Percentiles rank a stretch among this genome's conserved stretches.
phyloP scores from a whole-genome alignment of 2,329 filamentous ascomycete species.

The Aureobasidium sp. region DNA sequence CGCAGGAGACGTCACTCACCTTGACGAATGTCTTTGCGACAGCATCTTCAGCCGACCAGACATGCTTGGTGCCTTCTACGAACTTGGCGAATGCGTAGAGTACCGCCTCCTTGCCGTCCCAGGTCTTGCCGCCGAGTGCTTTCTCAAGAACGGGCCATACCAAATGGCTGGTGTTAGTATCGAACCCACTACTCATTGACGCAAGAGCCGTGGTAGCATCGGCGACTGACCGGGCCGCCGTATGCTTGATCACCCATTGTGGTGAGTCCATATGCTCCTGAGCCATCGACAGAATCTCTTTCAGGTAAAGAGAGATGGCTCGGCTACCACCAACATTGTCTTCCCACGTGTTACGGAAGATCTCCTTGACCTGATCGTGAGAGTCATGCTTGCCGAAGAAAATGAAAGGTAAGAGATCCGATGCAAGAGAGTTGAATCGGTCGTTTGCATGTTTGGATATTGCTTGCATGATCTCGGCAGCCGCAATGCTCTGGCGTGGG shows the following conservation, averaged over 20 bases:
- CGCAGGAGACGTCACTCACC: constrained; percentile 37
- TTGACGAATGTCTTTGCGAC: constrained; percentile 59
- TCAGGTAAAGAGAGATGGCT: constrained; percentile 74
- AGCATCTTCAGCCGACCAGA: constrained; percentile 53
- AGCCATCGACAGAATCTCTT: constrained; percentile 69
- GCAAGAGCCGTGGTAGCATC: constrained; percentile 61
- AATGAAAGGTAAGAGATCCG: constrained; percentile 72
- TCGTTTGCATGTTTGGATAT: constrained; percentile 84
- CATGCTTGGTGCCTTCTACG: constrained; percentile 54
- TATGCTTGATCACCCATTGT: constrained; percentile 87
- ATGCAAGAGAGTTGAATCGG: constrained; percentile 71
- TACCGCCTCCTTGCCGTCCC: constrained; percentile 82
- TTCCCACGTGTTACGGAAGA: constrained; percentile 80
- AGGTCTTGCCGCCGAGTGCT: constrained; percentile 80
- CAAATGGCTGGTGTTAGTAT: constrained; percentile 49
- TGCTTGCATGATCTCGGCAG: constrained; percentile 75
- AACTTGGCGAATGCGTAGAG: constrained; percentile 74
- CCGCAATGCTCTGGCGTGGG: constrained; percentile 54
- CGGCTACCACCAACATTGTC: constrained; percentile 83
- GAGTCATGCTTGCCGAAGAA: constrained; percentile 84
- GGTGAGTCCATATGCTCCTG: constrained; percentile 65
- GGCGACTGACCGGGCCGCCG: constrained; percentile 72
- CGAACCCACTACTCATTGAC: constrained; percentile 47
- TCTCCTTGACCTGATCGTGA: constrained; percentile 68
- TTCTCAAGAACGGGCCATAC: constrained; percentile 83